Percentiles rank a stretch among this genome's conserved stretches.
These are phyloP conservation scores for Pyricularia grisea DNA, from an alignment of 2,329 filamentous ascomycete species.

Conservation along the genomic window DNA sequence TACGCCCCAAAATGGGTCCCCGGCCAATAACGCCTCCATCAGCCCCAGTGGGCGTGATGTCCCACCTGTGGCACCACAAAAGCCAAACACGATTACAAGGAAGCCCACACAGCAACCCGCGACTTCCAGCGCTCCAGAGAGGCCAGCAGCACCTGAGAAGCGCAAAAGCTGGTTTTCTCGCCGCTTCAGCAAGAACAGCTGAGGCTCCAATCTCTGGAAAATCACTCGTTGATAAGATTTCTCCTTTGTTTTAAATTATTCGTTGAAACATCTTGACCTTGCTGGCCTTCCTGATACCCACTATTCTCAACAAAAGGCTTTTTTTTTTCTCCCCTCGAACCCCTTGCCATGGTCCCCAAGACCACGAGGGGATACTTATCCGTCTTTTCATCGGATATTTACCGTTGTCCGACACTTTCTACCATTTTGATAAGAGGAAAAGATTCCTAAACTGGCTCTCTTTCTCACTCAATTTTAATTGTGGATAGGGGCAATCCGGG, in stretches of 20 bases:
- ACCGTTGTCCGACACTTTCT: neutral
- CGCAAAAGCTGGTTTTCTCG: constrained; percentile 84
- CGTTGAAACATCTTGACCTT: constrained; percentile 3
- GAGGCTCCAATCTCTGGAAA: neutral
- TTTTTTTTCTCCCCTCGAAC: constrained; percentile 5
- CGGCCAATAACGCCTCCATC: constrained; percentile 7
- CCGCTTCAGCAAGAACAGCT: constrained; percentile 58
- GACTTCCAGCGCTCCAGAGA: constrained; percentile 9
- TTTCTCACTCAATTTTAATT: neutral
- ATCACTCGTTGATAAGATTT: neutral
- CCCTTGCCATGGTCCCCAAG: neutral
- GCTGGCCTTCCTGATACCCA: constrained; percentile 3
- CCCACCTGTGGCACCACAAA: constrained; percentile 21
- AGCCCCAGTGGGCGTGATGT: neutral
- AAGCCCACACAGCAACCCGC: constrained; percentile 11
- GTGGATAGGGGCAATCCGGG: neutral
- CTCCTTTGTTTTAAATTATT: constrained; percentile 4
- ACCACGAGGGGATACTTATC: neutral
- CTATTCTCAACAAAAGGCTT: constrained; percentile 2
- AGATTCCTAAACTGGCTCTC: neutral
- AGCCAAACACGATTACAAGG: constrained; percentile 17
- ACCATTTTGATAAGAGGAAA: neutral
- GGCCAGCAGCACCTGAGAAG: constrained; percentile 48
- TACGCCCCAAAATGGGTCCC: constrained; percentile 15
- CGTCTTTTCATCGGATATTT: neutral